A percentile compares a stretch with the other conserved stretches of the same genome.
Conservation (phyloP, 176 grass and related monocot genomes). For the Melocanna baccifera region DNA sequence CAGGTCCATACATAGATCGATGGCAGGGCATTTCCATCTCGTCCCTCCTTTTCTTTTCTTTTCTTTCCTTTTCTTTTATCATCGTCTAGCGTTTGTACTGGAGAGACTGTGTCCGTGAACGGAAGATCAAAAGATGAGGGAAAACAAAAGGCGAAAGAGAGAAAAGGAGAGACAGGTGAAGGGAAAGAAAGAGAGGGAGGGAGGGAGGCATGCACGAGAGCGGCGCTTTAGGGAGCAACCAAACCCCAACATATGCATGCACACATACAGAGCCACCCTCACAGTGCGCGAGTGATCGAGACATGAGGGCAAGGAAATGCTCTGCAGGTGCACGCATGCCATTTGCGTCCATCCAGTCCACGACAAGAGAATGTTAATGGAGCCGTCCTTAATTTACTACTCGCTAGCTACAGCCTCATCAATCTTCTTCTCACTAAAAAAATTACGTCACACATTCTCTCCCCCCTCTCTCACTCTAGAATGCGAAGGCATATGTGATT, state of each 20-base stretch:
- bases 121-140: background rate
- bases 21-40: background rate
- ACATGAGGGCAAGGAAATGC: background rate
- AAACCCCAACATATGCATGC: background rate
- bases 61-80: background rate
- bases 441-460: background rate
- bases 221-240: conserved; percentile 38
- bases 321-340: conserved; percentile 45
- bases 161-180: background rate
- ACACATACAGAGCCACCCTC: background rate
- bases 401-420: background rate
- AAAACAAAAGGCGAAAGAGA: background rate
- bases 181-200: background rate
- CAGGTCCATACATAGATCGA: background rate
- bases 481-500: background rate
- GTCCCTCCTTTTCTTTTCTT: background rate
- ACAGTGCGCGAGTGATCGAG: background rate
- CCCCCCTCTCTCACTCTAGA: background rate
- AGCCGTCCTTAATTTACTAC: conserved; percentile 5
- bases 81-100: conserved; percentile 20
- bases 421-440: background rate
- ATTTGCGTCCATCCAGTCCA: conserved; percentile 32
- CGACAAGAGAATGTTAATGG: conserved; percentile 33
- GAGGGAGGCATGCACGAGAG: background rate
- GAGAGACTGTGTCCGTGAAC: conserved; percentile 21